Evolutionary conservation across 2,329 filamentous ascomycete genomes (phyloP), one percentile per base, ranked within the genome.

Genomic region (Shiraia sp.): DNA sequence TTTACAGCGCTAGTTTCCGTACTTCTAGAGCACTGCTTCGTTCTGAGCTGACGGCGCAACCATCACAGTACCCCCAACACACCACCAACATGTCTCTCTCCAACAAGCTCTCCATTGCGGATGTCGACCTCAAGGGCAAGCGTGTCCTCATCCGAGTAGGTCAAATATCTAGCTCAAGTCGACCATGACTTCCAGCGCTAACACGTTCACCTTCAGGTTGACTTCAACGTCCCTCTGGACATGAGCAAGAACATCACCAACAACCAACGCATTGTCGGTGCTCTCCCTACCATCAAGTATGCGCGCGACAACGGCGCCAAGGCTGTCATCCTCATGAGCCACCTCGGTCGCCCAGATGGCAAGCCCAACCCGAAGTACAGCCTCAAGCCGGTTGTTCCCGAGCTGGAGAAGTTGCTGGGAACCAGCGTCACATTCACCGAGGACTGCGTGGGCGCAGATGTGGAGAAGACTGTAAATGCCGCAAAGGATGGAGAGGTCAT

Each of bases 211-310:
- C 26, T 24, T 26, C 65, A 96, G 91, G 92, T 99, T 73, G 93
- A 99, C 83, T 99, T 99, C 86, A 99, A 99, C 76, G 95, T 99
- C 43, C 93, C 93, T 54, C 90, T 99, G 68, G 90, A 99, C 71
- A 82, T 79, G 59, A 80, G 93, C 71, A 95, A 90, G 79, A 91
- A 95, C 42, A 83, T 99, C 73, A 97, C 93, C 73, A 99, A 99
- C 83, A 90, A 86, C 76, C 93, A 99, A 79, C 91, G 93, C 74
- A 99, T 99, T 68, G 91, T 90, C 66, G 95, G 93, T 68, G 93
- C 93, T 65, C 77, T 96, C 54, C 90, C 90, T 65, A 95, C 91
- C 64, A 96, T 96, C 80, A 95, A 95, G 79, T 86, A 96, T 74
- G 90, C 90, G 68, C 78, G 93, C 65, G 88, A 95, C 58, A 76